Percentiles rank a stretch among this genome's conserved stretches.
Conservation (phyloP, 768 basidiomycete genomes). For the Suillus plorans region DNA sequence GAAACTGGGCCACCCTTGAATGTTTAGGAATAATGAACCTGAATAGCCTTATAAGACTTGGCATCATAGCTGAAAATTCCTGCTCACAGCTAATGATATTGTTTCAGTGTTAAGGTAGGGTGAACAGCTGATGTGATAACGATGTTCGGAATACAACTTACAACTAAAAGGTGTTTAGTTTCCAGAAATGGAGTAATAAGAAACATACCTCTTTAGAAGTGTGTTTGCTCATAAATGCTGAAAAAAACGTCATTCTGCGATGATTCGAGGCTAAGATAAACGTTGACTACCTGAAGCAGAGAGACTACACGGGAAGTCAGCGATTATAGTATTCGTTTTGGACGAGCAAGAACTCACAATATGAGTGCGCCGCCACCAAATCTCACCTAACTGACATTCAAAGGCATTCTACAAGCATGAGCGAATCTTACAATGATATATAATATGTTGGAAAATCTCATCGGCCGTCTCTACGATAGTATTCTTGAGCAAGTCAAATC, state of each 20-base stretch:
- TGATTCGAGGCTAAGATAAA: neutral
- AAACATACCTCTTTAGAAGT: neutral
- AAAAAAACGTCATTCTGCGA: neutral
- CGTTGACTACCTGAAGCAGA: neutral
- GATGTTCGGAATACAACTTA: neutral
- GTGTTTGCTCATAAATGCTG: neutral
- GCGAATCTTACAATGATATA: neutral
- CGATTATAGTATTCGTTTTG: neutral
- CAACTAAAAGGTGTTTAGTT: neutral
- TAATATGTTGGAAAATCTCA: neutral
- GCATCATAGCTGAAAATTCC: neutral
- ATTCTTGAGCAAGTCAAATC: neutral
- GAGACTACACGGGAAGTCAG: neutral
- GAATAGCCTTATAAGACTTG: neutral
- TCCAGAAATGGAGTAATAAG: too few species aligned
- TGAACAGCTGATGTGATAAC: neutral
- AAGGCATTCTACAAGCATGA: neutral
- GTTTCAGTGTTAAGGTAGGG: neutral
- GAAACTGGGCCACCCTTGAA: constrained; percentile 3
- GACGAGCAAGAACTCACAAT: neutral
- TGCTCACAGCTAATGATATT: neutral
- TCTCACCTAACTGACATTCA: neutral
- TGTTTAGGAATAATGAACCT: neutral
- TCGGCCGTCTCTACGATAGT: neutral
- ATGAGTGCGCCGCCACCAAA: neutral